Evolutionary conservation across 495 filamentous ascomycete genomes (phyloP).

Genomic region (Bombardia bombarda): DNA sequence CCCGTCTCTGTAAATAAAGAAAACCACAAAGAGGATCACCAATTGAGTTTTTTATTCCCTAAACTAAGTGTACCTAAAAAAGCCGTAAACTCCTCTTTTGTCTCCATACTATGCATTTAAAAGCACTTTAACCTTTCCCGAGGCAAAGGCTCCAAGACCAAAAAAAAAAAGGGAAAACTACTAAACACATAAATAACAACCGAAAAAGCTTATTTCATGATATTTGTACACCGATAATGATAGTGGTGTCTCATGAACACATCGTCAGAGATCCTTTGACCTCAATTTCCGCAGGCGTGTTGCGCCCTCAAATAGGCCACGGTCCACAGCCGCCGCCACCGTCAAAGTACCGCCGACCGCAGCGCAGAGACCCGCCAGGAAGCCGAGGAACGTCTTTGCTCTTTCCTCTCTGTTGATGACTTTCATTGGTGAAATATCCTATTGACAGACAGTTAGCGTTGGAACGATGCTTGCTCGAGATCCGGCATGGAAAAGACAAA

Average conservation of each 20-base stretch:
- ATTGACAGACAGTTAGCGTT: neutral
- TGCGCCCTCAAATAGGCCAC: constrained; percentile 82
- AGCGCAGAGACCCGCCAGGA: constrained; percentile 88
- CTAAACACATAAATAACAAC: neutral
- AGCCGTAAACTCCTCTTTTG: constrained; percentile 4
- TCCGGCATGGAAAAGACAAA: neutral
- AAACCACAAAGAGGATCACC: neutral
- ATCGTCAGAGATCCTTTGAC: constrained; percentile 37
- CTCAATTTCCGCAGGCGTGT: constrained; percentile 83
- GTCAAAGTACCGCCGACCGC: constrained; percentile 93
- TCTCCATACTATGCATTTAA: constrained; percentile 1
- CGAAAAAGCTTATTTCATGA: too few relatives aligned
- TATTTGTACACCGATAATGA: too few relatives aligned
- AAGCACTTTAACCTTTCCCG: neutral
- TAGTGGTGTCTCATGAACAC: too few relatives aligned
- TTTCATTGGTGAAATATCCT: constrained; percentile 99
- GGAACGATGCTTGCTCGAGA: neutral
- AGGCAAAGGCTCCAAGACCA: neutral
- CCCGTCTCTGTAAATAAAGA: too few relatives aligned
- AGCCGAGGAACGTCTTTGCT: constrained; percentile 77
- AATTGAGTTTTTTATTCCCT: constrained; percentile 6
- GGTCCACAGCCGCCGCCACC: constrained; percentile 88
- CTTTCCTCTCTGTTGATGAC: constrained; percentile 94
- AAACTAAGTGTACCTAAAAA: too few relatives aligned
- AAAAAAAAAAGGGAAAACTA: constrained; percentile 1